Evolutionary conservation across 257 asterid genomes (phyloP).

Genomic region (Ballota nigra): DNA sequence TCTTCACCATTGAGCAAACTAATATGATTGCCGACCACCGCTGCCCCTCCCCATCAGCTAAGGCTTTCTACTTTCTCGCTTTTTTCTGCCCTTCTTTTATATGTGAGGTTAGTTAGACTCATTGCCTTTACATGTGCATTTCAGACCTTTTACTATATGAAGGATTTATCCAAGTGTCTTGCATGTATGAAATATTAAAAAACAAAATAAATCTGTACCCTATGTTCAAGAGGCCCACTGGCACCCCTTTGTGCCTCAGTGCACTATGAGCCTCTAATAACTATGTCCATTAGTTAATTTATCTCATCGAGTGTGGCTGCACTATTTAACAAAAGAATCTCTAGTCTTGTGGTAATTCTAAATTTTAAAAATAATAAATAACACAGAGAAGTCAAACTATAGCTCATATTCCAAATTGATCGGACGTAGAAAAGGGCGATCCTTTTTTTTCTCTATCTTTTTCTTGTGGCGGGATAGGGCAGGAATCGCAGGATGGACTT

Average conservation of each 20-base stretch:
- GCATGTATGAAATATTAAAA: neutral
- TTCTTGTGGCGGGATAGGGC: neutral
- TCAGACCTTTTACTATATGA: neutral
- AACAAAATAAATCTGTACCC: neutral
- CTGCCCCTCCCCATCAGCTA: neutral
- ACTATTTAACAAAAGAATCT: neutral
- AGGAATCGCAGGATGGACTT: neutral
- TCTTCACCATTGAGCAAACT: neutral
- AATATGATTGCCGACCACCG: neutral
- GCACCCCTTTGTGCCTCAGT: neutral
- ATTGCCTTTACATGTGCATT: neutral
- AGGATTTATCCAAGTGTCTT: neutral
- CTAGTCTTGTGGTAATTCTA: neutral
- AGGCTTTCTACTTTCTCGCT: neutral
- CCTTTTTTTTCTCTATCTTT: neutral
- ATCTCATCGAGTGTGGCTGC: neutral
- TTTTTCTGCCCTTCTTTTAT: neutral
- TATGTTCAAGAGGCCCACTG: neutral
- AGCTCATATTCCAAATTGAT: neutral
- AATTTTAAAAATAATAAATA: neutral
- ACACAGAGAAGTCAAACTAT: slow-evolving; percentile 2
- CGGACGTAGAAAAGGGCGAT: neutral
- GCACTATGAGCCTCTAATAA: neutral
- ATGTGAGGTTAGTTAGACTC: neutral
- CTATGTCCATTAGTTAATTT: neutral